Conservation (phyloP, 768 basidiomycete genomes). For the Trametes punicea region DNA sequence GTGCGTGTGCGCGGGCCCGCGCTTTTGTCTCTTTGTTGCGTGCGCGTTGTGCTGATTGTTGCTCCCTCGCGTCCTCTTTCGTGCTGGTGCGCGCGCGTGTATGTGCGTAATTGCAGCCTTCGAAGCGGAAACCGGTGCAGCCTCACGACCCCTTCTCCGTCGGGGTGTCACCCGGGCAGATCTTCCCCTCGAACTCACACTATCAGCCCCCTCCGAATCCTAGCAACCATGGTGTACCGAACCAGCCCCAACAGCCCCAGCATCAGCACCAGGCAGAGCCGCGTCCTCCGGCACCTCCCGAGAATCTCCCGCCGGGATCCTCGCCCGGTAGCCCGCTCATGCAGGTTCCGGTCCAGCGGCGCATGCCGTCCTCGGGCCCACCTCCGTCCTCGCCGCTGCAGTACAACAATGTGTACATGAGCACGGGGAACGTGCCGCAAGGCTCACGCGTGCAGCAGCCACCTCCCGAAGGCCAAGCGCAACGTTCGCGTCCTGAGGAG, state of each 20-base stretch:
- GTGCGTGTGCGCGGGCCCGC: too few relatives aligned
- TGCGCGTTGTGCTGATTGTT: neutral
- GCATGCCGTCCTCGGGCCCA: neutral
- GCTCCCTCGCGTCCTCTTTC: neutral
- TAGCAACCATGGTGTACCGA: too few relatives aligned
- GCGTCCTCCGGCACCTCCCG: neutral
- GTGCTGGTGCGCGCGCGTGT: too few relatives aligned
- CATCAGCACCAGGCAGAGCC: neutral
- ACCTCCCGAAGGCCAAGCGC: neutral
- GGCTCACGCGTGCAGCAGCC: neutral
- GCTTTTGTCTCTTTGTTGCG: neutral
- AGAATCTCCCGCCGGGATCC: conserved; percentile 3
- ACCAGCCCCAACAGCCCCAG: neutral
- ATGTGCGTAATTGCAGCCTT: neutral
- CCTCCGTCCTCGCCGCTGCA: conserved; percentile 5
- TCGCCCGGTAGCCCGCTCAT: conserved; percentile 6
- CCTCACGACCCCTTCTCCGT: conserved; percentile 18
- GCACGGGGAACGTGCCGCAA: neutral
- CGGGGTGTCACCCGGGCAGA: conserved; percentile 32
- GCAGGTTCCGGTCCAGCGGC: conserved; percentile 16
- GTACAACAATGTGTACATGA: conserved; percentile 16
- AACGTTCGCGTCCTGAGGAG: neutral
- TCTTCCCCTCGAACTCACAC: conserved; percentile 26
- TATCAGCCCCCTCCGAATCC: conserved; percentile 18
- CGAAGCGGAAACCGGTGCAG: conserved; percentile 13